Conservation (phyloP, 139 green algal species). For the Mesotaenium endlicherianum region DNA sequence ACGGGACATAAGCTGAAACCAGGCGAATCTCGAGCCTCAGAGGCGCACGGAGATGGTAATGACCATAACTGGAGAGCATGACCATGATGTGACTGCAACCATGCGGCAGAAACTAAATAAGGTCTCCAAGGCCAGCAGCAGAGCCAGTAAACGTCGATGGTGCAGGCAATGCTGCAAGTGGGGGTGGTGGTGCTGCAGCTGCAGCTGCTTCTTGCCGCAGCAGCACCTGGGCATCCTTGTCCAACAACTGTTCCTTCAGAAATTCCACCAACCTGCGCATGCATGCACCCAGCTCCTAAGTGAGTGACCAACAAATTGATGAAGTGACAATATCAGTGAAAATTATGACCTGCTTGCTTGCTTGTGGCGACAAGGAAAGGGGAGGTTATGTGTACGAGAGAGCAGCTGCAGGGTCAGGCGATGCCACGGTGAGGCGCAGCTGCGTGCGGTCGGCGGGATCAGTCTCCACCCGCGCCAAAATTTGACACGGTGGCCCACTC, state of each 20-base stretch:
- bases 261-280: background rate
- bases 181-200: too few species aligned
- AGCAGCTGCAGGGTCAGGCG: conserved; percentile 32
- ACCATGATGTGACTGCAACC: too few species aligned
- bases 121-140: too few species aligned
- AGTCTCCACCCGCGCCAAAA: conserved; percentile 64
- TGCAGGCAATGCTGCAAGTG: too few species aligned
- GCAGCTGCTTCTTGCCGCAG: too few species aligned
- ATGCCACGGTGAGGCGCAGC: conserved; percentile 70
- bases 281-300: background rate
- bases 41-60: too few species aligned
- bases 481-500: background rate
- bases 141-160: too few species aligned
- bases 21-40: too few species aligned
- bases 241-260: background rate
- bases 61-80: too few species aligned
- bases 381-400: background rate
- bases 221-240: too few species aligned
- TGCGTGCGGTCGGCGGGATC: conserved; percentile 69
- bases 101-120: too few species aligned
- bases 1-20: too few species aligned
- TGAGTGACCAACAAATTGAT: background rate
- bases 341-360: background rate
- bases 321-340: background rate
- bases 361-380: background rate